Conservation (phyloP, 2,329 filamentous ascomycete species). For the Cladosporium halotolerans region DNA sequence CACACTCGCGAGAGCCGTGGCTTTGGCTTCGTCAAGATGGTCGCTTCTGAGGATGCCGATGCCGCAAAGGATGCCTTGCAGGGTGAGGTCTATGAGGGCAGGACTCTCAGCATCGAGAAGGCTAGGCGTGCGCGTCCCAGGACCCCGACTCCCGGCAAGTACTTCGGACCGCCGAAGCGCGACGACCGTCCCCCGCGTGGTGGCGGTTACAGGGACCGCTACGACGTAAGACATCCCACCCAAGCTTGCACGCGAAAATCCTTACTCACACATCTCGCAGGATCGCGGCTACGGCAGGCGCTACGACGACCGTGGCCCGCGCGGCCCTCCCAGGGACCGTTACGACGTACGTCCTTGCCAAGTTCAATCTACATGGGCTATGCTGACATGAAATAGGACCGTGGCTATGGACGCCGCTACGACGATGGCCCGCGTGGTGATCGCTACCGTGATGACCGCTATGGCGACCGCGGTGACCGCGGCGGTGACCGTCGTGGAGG, state of each 20-base stretch:
- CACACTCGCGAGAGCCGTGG: slow-evolving; percentile 98
- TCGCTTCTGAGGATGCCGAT: slow-evolving; percentile 88
- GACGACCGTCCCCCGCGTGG: slow-evolving; percentile 31
- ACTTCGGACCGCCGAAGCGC: slow-evolving; percentile 97
- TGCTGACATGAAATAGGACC: slow-evolving; percentile 44
- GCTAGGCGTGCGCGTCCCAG: slow-evolving; percentile 89
- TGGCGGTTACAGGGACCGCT: slow-evolving; percentile 32
- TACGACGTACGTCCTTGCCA: slow-evolving; percentile 39
- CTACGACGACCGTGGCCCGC: slow-evolving; percentile 45
- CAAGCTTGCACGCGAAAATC: neutral
- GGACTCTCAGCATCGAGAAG: slow-evolving; percentile 97
- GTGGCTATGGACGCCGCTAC: slow-evolving; percentile 52
- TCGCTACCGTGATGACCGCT: slow-evolving; percentile 19
- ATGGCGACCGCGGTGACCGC: slow-evolving; percentile 15
- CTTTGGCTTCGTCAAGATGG: slow-evolving; percentile 99
- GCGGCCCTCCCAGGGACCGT: slow-evolving; percentile 47
- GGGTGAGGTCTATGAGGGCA: slow-evolving; percentile 89
- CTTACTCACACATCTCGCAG: slow-evolving; percentile 14
- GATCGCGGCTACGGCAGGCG: slow-evolving; percentile 35
- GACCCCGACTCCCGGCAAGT: slow-evolving; percentile 96
- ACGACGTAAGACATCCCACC: slow-evolving; percentile 27
- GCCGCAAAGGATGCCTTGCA: slow-evolving; percentile 94
- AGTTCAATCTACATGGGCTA: neutral
- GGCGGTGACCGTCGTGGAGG: slow-evolving; percentile 22
- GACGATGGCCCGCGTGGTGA: slow-evolving; percentile 36